Base-by-base conservation (phyloP, 2,329 filamentous ascomycete species). In the Neofusicoccum kwambonambiense region DNA sequence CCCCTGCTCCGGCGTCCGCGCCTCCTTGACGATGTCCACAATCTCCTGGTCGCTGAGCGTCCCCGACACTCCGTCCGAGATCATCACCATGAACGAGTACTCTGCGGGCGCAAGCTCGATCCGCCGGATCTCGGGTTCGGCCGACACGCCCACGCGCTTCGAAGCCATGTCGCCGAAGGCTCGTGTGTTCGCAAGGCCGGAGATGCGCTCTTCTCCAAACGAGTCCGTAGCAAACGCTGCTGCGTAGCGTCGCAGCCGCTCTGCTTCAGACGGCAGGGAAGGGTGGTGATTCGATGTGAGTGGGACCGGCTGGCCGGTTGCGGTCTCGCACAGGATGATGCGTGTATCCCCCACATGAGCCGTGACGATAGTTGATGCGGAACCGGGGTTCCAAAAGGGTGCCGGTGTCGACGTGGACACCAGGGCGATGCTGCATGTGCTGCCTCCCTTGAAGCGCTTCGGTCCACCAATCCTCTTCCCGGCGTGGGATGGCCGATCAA, bases 161-260 rank as follows among this genome's bases (percentile, higher is more conserved):
- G 89, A 91, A 39, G 86, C 86, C 79, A 97, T 92, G 80, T 99
- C 95, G 31, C 95, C 95, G 75, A 99, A 98, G 3, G 95, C 86
- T 35, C 95, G 90, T 37, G 92, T 96, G 79, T 99, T 99, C 70
- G 95, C 95, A 0, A 99, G 84, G 0, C 95, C 94, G 13, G 89
- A 89, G 77, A 99, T 95, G 70, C 95, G 92, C 79, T 98, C 93
- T 79, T 99, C 95, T 73, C 95, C 95, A 76, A 99, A 99, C 39
- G 92, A 96, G 79, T 99, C 95, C 0, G 94, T 95, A 17, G 97
- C 90, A 75, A 98, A 94, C 2, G 90, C 89, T 35, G 90, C 87
- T 1, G 93, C 91, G 75, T 93, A 98, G 56, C 93, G 89, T 50
- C 93, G 90, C 27, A 99, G 84, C 7, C 95, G 87, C 47, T 87